phyloP scores from a whole-genome alignment of 2,329 filamentous ascomycete genomes.

The Penicillium sp. region DNA sequence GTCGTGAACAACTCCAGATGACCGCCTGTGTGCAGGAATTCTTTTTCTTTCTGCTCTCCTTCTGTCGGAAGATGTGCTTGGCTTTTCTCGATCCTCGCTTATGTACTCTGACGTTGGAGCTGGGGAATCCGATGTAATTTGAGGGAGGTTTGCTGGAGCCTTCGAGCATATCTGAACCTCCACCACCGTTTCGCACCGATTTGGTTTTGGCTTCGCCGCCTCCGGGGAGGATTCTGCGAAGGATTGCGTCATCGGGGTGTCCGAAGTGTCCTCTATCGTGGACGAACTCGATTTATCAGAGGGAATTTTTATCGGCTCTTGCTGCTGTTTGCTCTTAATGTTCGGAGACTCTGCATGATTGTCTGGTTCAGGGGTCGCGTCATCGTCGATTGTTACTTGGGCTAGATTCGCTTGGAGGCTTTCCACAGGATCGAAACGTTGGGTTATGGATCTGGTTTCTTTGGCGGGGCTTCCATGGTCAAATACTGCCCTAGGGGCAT shows the following conservation, averaged over 20 bases:
- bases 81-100: not conserved
- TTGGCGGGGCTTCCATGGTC: conserved; percentile 31
- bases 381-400: conserved; percentile 26
- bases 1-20: conserved; percentile 36
- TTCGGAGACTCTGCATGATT: not conserved
- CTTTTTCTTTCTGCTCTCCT: conserved; percentile 18
- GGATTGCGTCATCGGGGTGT: conserved; percentile 2
- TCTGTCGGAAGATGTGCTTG: not conserved
- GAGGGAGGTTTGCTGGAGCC: not conserved
- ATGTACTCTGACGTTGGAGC: not conserved
- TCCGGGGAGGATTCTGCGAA: not conserved
- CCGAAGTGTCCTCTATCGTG: not conserved
- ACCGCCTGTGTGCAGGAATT: conserved; percentile 23
- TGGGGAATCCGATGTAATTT: not conserved
- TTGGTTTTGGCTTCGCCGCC: conserved; percentile 6
- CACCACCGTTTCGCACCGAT: conserved; percentile 24
- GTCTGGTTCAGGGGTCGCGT: not conserved
- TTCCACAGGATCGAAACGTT: conserved; percentile 20
- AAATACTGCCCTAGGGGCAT: conserved; percentile 38
- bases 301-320: not conserved
- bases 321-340: not conserved
- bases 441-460: not conserved
- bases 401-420: conserved; percentile 28
- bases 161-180: conserved; percentile 28
- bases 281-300: not conserved